Conservation (phyloP, 257 asterid genomes). For the Nicotiana otophora region DNA sequence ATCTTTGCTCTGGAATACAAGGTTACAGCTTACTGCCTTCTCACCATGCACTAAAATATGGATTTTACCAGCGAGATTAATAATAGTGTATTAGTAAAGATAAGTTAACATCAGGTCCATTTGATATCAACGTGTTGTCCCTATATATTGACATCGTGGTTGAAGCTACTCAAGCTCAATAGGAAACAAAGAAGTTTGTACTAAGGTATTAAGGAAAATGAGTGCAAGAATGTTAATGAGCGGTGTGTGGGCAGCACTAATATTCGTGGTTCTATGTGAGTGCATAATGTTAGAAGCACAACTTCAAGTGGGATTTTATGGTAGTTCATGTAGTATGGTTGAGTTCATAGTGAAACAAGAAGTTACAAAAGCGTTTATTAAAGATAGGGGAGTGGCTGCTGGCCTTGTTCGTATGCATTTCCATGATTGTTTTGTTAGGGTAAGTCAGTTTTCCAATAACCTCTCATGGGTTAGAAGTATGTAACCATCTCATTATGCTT, state of each 20-base stretch:
- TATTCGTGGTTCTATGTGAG: conserved; percentile 14
- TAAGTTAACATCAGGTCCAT: not conserved
- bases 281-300: conserved; percentile 33
- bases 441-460: conserved; percentile 6
- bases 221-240: conserved; percentile 9
- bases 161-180: not conserved
- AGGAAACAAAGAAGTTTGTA: not conserved
- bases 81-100: not conserved
- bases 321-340: conserved; percentile 36
- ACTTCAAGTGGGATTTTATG: conserved; percentile 57
- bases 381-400: conserved; percentile 58
- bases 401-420: conserved; percentile 81
- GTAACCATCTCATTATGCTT: too few relatives aligned
- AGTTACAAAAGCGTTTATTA: conserved; percentile 38
- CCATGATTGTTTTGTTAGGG: conserved; percentile 85
- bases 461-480: too few relatives aligned
- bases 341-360: conserved; percentile 55
- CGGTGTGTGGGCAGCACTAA: not conserved
- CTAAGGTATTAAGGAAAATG: conserved; percentile 18
- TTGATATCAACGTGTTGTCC: not conserved
- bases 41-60: conserved; percentile 29
- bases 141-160: not conserved
- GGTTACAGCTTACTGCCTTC: conserved; percentile 35
- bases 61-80: not conserved
- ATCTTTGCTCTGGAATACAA: conserved; percentile 15